Evolutionary conservation across 768 basidiomycete species (phyloP).

Genomic region (Tricholoma terreum): DNA sequence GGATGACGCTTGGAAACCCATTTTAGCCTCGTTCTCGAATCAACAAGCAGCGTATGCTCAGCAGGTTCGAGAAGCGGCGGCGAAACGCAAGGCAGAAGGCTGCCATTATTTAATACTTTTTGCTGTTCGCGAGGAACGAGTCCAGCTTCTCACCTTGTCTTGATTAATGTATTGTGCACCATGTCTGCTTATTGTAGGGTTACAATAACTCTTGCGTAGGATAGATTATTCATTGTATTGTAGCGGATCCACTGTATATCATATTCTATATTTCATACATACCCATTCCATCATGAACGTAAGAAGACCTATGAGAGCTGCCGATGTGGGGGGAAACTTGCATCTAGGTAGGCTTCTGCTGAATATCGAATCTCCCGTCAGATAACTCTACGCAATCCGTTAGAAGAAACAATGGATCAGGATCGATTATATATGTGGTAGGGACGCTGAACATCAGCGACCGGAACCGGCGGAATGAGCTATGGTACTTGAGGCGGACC

Average conservation of each 20-base stretch:
- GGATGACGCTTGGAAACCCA: slow-evolving; percentile 70
- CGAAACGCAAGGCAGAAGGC: slow-evolving; percentile 61
- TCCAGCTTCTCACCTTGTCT: slow-evolving; percentile 52
- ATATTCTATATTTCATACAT: too few relatives aligned
- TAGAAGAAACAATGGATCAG: neutral
- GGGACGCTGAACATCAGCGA: neutral
- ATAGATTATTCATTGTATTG: neutral
- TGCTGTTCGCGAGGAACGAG: slow-evolving; percentile 65
- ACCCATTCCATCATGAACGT: too few relatives aligned
- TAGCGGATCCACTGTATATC: too few relatives aligned
- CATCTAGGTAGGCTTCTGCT: too few relatives aligned
- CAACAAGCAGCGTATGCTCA: slow-evolving; percentile 59
- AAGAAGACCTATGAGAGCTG: too few relatives aligned
- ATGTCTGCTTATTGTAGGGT: neutral
- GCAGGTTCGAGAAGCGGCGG: slow-evolving; percentile 64
- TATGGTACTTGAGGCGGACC: neutral
- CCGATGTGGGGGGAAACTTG: too few relatives aligned
- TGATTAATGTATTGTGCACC: slow-evolving; percentile 1
- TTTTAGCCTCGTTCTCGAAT: slow-evolving; percentile 52
- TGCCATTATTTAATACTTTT: slow-evolving; percentile 61
- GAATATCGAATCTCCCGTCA: neutral
- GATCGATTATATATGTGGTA: neutral
- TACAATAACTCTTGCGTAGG: neutral
- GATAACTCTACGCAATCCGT: neutral
- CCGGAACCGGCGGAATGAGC: neutral